Conservation (phyloP, 2,329 filamentous ascomycete genomes). For the Knoxdaviesia capensis region DNA sequence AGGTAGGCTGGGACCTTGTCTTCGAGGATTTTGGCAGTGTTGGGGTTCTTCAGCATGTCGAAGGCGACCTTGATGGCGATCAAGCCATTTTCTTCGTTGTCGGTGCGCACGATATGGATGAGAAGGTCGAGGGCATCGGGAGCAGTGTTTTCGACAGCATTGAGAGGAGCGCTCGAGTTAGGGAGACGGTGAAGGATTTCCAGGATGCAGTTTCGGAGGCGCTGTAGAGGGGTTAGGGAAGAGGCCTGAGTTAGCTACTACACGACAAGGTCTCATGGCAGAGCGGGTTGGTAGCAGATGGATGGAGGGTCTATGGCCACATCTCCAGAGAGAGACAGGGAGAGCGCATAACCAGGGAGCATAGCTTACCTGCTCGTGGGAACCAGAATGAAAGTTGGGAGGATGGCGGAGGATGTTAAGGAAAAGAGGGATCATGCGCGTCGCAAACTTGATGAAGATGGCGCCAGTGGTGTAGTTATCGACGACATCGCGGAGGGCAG, state of each 20-base stretch:
- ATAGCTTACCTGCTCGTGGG: conserved; percentile 57
- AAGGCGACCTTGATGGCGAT: conserved; percentile 96
- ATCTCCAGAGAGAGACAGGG: too few species aligned
- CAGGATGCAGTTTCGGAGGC: conserved; percentile 79
- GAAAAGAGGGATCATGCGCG: conserved; percentile 78
- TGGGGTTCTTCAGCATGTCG: conserved; percentile 82
- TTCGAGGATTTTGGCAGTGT: conserved; percentile 45
- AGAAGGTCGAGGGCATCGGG: conserved; percentile 76
- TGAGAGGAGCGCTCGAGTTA: conserved; percentile 47
- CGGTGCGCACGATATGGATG: conserved; percentile 69
- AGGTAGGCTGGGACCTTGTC: conserved; percentile 78
- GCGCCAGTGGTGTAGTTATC: conserved; percentile 68
- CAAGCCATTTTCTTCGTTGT: conserved; percentile 98
- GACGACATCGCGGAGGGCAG: conserved; percentile 74
- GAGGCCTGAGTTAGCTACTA: not conserved
- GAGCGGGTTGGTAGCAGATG: too few species aligned
- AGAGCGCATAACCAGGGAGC: too few species aligned
- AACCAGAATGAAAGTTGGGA: conserved; percentile 80
- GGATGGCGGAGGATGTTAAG: conserved; percentile 66
- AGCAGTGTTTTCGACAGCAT: conserved; percentile 75
- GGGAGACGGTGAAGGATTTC: conserved; percentile 83
- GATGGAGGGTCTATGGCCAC: not conserved
- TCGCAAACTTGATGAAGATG: conserved; percentile 63
- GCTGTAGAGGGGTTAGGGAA: conserved; percentile 24
- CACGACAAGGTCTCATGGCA: not conserved